phyloP scores from a whole-genome alignment of 257 asterid species.

The Oldenlandia corymbosa region DNA sequence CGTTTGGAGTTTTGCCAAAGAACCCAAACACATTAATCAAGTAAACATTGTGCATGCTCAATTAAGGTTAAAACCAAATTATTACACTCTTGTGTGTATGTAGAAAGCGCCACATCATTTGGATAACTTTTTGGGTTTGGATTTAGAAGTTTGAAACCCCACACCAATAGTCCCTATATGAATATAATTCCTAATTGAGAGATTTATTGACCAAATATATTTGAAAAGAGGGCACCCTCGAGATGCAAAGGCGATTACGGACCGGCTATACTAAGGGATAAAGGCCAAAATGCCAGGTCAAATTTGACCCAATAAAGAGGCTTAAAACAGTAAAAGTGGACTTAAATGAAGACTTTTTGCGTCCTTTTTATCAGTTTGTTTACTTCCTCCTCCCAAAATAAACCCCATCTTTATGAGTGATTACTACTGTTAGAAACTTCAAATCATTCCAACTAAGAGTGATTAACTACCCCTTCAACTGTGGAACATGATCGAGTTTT shows the following conservation, averaged over 20 bases:
- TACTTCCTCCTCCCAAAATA: not conserved
- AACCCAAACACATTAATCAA: no score
- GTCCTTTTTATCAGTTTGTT: not conserved
- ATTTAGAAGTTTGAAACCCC: not conserved
- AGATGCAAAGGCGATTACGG: not conserved
- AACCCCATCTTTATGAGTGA: not conserved
- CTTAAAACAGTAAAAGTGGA: not conserved
- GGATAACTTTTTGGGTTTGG: not conserved
- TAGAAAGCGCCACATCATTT: not conserved
- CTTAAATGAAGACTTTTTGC: not conserved
- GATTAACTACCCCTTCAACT: not conserved
- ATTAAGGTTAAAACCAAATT: not conserved
- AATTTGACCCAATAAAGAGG: not conserved
- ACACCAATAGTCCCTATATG: not conserved
- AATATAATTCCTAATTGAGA: not conserved
- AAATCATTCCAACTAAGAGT: no score
- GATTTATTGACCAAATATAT: constrained; percentile 4
- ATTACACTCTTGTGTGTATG: not conserved
- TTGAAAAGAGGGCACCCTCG: not conserved
- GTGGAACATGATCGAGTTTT: not conserved
- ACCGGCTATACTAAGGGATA: constrained; percentile 5
- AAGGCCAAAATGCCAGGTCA: constrained; percentile 1
- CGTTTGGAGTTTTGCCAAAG: no score
- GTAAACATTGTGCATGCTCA: not conserved
- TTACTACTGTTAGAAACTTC: not conserved